phyloP scores from a whole-genome alignment of 1,284 basidiomycete genomes.

The Anthracocystis walkeri region DNA sequence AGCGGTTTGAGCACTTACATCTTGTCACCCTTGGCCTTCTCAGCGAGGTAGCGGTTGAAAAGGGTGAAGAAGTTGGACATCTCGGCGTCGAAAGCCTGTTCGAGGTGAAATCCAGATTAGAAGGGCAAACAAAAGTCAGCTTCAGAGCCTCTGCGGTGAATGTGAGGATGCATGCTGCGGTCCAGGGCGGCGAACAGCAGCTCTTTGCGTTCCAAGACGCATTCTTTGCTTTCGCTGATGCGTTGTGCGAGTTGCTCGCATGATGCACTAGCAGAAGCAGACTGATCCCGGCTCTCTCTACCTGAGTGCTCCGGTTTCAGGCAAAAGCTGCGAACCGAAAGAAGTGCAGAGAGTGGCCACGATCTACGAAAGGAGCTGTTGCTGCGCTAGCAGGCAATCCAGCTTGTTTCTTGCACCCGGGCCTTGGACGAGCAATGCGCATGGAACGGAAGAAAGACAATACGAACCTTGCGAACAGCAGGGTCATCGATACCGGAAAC shows the following conservation, averaged over 20 bases:
- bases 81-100: slow-evolving; percentile 91
- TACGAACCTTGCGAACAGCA: slow-evolving; percentile 76
- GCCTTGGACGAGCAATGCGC: not conserved
- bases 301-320: not conserved
- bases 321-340: not conserved
- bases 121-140: not conserved
- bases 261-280: not conserved
- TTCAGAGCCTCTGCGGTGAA: not conserved
- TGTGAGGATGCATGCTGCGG: not conserved
- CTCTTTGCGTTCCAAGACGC: not conserved
- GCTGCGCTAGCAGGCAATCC: not conserved
- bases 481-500: slow-evolving; percentile 78
- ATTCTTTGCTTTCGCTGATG: not conserved
- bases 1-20: slow-evolving; percentile 75
- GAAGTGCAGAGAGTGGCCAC: not conserved
- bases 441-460: not conserved
- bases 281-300: not conserved
- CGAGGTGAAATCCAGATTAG: not conserved
- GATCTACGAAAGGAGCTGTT: not conserved
- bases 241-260: not conserved
- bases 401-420: no score
- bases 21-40: slow-evolving; percentile 93
- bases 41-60: slow-evolving; percentile 96
- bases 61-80: slow-evolving; percentile 99
- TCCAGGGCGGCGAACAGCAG: not conserved